These are phyloP conservation scores for Psilocybe subaeruginosa DNA, from an alignment of 768 basidiomycete genomes.

Conservation along the genomic window DNA sequence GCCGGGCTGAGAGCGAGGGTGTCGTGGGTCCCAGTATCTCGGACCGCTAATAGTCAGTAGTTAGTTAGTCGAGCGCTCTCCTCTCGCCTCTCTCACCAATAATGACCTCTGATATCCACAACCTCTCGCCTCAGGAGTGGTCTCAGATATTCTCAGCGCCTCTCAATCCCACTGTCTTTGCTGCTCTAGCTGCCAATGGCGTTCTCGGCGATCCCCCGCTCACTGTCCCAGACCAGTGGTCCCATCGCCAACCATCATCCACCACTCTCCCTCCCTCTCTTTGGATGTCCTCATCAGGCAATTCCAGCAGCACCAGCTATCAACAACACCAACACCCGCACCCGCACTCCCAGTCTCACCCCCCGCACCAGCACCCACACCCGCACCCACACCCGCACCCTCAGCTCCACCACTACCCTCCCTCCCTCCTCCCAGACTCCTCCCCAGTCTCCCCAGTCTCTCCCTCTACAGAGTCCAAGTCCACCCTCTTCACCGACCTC, in stretches of 20 bases:
- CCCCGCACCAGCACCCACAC: slow-evolving; percentile 43
- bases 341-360: slow-evolving; percentile 67
- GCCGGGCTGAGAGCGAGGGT: slow-evolving; percentile 10
- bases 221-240: slow-evolving; percentile 15
- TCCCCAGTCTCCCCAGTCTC: slow-evolving; percentile 44
- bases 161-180: slow-evolving; percentile 61
- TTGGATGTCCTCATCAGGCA: slow-evolving; percentile 72
- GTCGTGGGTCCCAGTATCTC: slow-evolving; percentile 14
- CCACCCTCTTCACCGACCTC: slow-evolving; percentile 67
- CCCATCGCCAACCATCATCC: slow-evolving; percentile 48
- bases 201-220: slow-evolving; percentile 43
- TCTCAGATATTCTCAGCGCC: slow-evolving; percentile 61
- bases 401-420: slow-evolving; percentile 47
- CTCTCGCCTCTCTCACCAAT: slow-evolving; percentile 11
- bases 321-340: slow-evolving; percentile 45
- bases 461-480: slow-evolving; percentile 56
- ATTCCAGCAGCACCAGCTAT: slow-evolving; percentile 9
- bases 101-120: slow-evolving; percentile 26
- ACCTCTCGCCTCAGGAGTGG: slow-evolving; percentile 48
- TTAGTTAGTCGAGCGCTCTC: background rate
- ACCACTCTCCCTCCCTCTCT: slow-evolving; percentile 70
- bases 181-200: slow-evolving; percentile 63
- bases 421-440: slow-evolving; percentile 40
- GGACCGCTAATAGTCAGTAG: slow-evolving; percentile 14
- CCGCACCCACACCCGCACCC: slow-evolving; percentile 35